Evolutionary conservation across 371 early-diverging fungal species (phyloP), one percentile per base, ranked within the genome.

Genomic region (Dinochytrium kinnereticum): DNA sequence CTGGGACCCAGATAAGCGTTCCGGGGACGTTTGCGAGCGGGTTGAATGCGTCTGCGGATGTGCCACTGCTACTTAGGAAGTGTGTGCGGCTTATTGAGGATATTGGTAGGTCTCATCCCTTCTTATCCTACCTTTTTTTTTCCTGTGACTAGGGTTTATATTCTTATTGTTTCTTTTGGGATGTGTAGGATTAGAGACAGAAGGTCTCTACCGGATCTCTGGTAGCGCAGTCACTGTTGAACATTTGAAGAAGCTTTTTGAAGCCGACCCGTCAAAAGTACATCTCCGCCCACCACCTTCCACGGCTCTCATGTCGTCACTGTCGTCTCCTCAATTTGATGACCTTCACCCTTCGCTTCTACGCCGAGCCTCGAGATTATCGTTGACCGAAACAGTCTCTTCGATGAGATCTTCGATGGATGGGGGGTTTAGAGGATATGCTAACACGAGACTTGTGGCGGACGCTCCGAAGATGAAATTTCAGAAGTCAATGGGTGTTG

Each of bases 121-220:
- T 13, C 19, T 44, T 44, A 44, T 44, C 44, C 7, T 44, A 19
- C 33, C 17, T 64, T 73, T 72, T 67, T 72, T 37, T n/a, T n/a
- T n/a, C n/a, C n/a, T n/a, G n/a, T n/a, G n/a, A n/a, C n/a, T n/a
- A n/a, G n/a, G n/a, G n/a, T n/a, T n/a, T n/a, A n/a, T n/a, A n/a
- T n/a, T n/a, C n/a, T n/a, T n/a, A n/a, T n/a, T n/a, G n/a, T n/a
- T n/a, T n/a, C n/a, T n/a, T n/a, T n/a, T n/a, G n/a, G n/a, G n/a
- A n/a, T n/a, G 31, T 33, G 30, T 28, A 77, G 82, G 81, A 5
- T 37, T 85, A 59, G 81, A 82, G 15, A 75, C 78, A 2, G 85
- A 82, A 70, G 85, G 85, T 1, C 65, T 85, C 5, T 85, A 85
- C 67, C 79, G 85, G 33, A 76, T 85, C 1, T 81, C 84, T 5